phyloP scores from a whole-genome alignment of 192 early-diverging fungal genomes.

The Lobulomyces angularis region DNA sequence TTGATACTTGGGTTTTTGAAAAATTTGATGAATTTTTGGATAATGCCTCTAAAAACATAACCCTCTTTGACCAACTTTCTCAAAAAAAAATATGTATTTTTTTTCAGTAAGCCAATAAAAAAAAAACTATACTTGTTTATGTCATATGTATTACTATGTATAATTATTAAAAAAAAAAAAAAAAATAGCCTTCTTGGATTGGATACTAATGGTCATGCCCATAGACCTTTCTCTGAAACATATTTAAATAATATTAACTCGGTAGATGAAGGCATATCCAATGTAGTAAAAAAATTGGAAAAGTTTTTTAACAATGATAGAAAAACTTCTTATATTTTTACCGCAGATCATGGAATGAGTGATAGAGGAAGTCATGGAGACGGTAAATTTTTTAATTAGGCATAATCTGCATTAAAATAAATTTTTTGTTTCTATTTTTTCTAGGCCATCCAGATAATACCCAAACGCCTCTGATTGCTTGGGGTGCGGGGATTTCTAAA shows the following conservation, averaged over 20 bases:
- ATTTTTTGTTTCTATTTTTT: background rate
- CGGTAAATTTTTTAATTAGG: too few species aligned
- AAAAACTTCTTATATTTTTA: conserved; percentile 80
- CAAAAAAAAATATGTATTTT: conserved; percentile 78
- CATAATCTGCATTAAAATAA: background rate
- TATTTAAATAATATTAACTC: conserved; percentile 76
- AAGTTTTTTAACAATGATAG: conserved; percentile 68
- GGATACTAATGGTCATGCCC: conserved; percentile 88
- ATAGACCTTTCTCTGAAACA: conserved; percentile 61
- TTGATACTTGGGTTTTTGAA: conserved; percentile 91
- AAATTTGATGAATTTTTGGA: conserved; percentile 61
- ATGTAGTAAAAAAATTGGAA: conserved; percentile 56
- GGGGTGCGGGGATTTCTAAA: conserved; percentile 80
- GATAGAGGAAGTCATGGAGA: conserved; percentile 47
- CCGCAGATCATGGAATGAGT: conserved; percentile 93
- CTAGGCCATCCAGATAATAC: conserved; percentile 86
- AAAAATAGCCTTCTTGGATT: conserved; percentile 69
- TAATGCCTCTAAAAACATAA: conserved; percentile 20
- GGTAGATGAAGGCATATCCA: conserved; percentile 65
- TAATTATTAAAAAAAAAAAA: too few species aligned
- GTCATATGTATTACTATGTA: too few species aligned
- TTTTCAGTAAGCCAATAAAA: conserved; percentile 44
- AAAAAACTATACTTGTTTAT: background rate
- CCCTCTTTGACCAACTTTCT: conserved; percentile 44
- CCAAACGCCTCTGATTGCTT: conserved; percentile 81